Base-by-base conservation (phyloP, 164 flowering plant species). In the Chimonanthus praecox region DNA sequence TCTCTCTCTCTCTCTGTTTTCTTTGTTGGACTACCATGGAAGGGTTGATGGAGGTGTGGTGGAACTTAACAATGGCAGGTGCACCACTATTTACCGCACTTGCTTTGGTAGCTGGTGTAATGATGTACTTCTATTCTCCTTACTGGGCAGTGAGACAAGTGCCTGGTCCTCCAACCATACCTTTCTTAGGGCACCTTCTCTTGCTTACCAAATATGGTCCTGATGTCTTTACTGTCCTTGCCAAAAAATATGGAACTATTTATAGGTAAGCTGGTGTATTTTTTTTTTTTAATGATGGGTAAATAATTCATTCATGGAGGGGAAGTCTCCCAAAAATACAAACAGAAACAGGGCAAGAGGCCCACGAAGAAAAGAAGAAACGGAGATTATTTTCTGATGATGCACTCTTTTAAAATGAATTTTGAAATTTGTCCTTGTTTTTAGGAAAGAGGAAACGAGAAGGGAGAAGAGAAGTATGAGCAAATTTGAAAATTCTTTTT, bases 161-260 rank as follows among this genome's bases (percentile, higher is more conserved):
- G 2, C 99, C 99, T 48, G 97, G 97, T 48, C 98, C 98, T 80
- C 88, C 91, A 10, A 74, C 89, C 5, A 54, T 82, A 43, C 98
- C 97, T 18, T 71, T 95, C 47, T 64, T 95, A 20, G 99, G 99
- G 49, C 98, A 95, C 84, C 83, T 95, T 65, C 98, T 88, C 72
- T 79, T 92, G 84, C 81, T 95, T 33, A 92, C 99, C 8, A 88
- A 89, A 78, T 79, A 88, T 68, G 99, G 99, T 71, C 97, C 97
- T 48, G 96, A 88, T 80, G 89, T 92, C 3, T 94, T 95, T 78
- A 83, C 86, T 6, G 74, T 85, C 68, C 90, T 95, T 50, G 92
- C 94, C 71, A 85, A 87, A 51, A 83, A 74, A 66, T 88, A 92
- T 77, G 99, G 99, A 18, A 94, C 99, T 51, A 83, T 95, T 66